Base-by-base conservation (phyloP, 331 rosid genomes). In the Erythrophleum ivorense region DNA sequence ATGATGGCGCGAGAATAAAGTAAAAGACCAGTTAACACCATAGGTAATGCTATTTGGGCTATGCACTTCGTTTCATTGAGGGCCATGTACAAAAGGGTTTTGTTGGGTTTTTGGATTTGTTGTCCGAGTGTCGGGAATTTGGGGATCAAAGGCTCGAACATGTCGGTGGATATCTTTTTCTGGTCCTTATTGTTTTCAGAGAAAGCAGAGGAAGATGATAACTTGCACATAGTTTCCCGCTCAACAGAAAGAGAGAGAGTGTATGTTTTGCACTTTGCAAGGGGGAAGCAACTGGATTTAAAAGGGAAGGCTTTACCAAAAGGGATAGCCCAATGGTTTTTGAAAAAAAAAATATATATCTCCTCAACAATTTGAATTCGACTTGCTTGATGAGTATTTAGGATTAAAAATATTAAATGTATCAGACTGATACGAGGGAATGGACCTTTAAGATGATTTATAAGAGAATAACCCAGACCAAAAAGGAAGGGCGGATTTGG, bases 1-100 rank as follows among this genome's bases (percentile, higher is more conserved):
- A 92, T 89, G 78, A 90, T 81, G 45, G 95, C 89, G 49, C 95
- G 95, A 1, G 88, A 85, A 64, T 92, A 92, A 31, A 92, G 86
- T 19, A 90, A 63, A 0, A 92, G 78, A 4, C 87, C 91, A 0
- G 92, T 89, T 3, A 89, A 16, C 10, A 88, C 54, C 95, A 92
- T 90, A 3, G 97, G 90, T 1, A 89, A 52, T 36, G 93, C 54
- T 43, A 90, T 84, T 45, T 83, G 24, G 58, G 82, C 68, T 46
- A 92, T 88, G 87, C 66, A 75, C 1, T 71, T 88, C 34, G 94
- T 88, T 85, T 92, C 95, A 0, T 18, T 57, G n/a, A 88, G 48
- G 46, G 83, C 89, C 0, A 82, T 34, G 29, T 87, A 80, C 3
- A 86, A 48, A 79, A 60, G 76, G 29, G 81, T 60, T 5, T 73